Evolutionary conservation across 805 yeast species (phyloP).

Genomic region (Spathaspora passalidarum): DNA sequence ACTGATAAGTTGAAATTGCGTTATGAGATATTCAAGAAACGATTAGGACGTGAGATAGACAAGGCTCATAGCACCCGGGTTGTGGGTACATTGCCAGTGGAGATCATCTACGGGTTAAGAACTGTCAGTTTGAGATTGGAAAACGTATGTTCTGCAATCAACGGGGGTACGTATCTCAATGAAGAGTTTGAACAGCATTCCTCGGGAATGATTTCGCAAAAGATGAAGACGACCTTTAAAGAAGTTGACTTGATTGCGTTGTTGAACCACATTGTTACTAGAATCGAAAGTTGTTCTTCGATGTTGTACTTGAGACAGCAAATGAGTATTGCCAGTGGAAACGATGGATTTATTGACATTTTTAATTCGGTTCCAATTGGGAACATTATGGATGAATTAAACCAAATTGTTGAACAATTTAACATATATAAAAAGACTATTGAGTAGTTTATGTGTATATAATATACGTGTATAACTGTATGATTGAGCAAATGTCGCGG

Average conservation of each 20-base stretch:
- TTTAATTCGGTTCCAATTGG: constrained; percentile 16
- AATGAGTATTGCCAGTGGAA: constrained; percentile 19
- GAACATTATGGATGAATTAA: constrained; percentile 25
- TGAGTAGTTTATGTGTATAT: not conserved
- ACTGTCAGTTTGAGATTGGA: constrained; percentile 57
- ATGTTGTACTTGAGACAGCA: constrained; percentile 33
- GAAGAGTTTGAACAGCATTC: constrained; percentile 26
- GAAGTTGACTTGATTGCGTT: constrained; percentile 49
- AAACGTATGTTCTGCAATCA: constrained; percentile 47
- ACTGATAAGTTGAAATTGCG: constrained; percentile 66
- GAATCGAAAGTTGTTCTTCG: constrained; percentile 60
- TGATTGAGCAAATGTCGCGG: too few species aligned
- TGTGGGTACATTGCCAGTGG: constrained; percentile 40
- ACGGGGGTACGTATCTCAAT: constrained; percentile 36
- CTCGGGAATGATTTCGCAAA: constrained; percentile 21
- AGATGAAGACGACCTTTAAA: constrained; percentile 15
- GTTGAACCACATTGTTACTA: constrained; percentile 62
- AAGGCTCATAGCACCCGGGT: constrained; percentile 32
- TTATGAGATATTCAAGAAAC: constrained; percentile 40
- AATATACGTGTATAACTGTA: not conserved
- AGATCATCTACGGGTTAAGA: constrained; percentile 51
- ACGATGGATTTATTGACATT: constrained; percentile 20
- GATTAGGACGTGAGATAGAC: constrained; percentile 17
- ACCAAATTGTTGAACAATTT: constrained; percentile 4
- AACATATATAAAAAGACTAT: not conserved